Evolutionary conservation across 2,329 filamentous ascomycete genomes (phyloP), one percentile per base, ranked within the genome.

Genomic region (Fusarium euwallaceae): DNA sequence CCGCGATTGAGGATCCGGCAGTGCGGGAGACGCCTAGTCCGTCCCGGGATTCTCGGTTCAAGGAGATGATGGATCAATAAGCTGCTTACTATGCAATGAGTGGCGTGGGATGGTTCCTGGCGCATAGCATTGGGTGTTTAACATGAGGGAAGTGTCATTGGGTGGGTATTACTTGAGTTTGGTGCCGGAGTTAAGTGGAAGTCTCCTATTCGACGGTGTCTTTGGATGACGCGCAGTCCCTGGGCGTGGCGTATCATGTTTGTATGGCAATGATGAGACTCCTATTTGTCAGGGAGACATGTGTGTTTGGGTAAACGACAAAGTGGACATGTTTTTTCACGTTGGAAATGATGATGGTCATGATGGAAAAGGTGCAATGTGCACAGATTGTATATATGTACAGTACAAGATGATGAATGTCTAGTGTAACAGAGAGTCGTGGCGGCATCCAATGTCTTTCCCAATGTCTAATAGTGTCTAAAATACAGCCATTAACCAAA

Each of bases 1-100:
- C 79, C 14, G 80, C 78, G 2, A 80, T 87, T 9, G 77, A 74
- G 37, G 83, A 84, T 14, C 75, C 79, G 17, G 78, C 76, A 0
- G 73, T 73, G 22, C 80, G 81, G n/a, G 82, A 84, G 58, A 85
- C 85, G 56, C 84, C 84, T 61, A 91, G 89, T 79, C 89, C 89
- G 0, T 86, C 82, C 6, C 83, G 90, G 63, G 88, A 89, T 71
- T 90, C 90, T 43, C 88, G 85, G 74, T 92, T 92, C 74, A 84
- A 84, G 58, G 91, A 92, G 82, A 87, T 88, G 71, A 86, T 92
- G 65, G 78, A 82, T 51, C 76, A 71, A 36, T 82, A 70, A 80
- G 39, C 9, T 34, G 20, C 45, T 22, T 56, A n/a, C 27, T 53
- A 27, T 12, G 36, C 36, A 39, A 43, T 53, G 16, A 27, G 60